Percentiles rank a stretch among this genome's conserved stretches.
Conservation (phyloP, 306 rosid species). For the Trichosanthes cucumerina region DNA sequence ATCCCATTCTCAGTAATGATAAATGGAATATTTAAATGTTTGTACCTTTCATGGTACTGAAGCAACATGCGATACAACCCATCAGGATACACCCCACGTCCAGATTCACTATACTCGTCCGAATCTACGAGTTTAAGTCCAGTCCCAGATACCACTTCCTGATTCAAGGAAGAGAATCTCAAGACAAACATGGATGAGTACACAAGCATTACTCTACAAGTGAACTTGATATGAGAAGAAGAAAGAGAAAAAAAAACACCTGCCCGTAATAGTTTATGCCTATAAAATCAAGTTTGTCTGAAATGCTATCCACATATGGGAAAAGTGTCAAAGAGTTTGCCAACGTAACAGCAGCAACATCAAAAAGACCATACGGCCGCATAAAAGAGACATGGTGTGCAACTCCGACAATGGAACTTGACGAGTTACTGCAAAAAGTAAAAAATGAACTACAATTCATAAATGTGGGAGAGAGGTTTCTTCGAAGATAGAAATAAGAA, state of each 20-base stretch:
- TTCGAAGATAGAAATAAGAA: background rate
- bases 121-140: constrained; percentile 80
- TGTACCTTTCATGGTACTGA: constrained; percentile 85
- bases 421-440: constrained; percentile 28
- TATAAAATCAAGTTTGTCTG: constrained; percentile 71
- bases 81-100: constrained; percentile 97
- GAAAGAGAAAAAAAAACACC: constrained; percentile 28
- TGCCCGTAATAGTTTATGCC: constrained; percentile 97
- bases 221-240: constrained; percentile 14
- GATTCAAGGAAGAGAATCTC: constrained; percentile 19
- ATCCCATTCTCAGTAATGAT: constrained; percentile 84
- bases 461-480: background rate
- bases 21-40: constrained; percentile 71
- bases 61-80: constrained; percentile 88
- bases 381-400: constrained; percentile 92
- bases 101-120: constrained; percentile 98
- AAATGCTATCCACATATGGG: constrained; percentile 67
- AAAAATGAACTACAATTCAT: background rate
- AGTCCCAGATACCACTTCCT: constrained; percentile 74
- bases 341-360: constrained; percentile 63
- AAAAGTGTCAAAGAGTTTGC: constrained; percentile 73
- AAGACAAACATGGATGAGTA: background rate
- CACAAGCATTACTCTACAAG: constrained; percentile 13
- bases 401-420: constrained; percentile 58
- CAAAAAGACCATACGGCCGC: constrained; percentile 92